phyloP scores from a whole-genome alignment of 305 asterid species.

The Solanum aculeatissimum region DNA sequence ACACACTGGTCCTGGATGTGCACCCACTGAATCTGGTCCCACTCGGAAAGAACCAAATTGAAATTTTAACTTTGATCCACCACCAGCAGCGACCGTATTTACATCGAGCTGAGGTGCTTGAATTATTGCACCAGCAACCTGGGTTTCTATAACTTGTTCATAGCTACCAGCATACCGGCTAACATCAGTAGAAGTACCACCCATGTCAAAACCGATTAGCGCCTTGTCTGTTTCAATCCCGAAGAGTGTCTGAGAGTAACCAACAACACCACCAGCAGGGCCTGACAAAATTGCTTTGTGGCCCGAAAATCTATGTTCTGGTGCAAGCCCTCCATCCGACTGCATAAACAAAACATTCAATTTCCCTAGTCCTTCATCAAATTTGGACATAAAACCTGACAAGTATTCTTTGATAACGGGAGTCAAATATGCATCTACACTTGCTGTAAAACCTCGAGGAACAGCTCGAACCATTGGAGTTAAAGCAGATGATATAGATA shows the following conservation, averaged over 20 bases:
- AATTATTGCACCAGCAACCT: slow-evolving; percentile 82
- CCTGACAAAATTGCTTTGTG: slow-evolving; percentile 97
- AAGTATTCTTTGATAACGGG: slow-evolving; percentile 89
- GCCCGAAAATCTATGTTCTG: slow-evolving; percentile 89
- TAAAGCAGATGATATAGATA: slow-evolving; percentile 84
- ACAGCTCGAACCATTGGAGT: slow-evolving; percentile 98
- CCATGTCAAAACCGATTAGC: slow-evolving; percentile 98
- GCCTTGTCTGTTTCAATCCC: slow-evolving; percentile 83
- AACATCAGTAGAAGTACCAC: slow-evolving; percentile 96
- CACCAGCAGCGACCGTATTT: slow-evolving; percentile 96
- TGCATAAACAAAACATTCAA: slow-evolving; percentile 91
- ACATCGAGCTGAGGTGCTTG: slow-evolving; percentile 99
- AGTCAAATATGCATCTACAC: slow-evolving; percentile 92
- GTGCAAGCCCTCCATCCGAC: slow-evolving; percentile 99
- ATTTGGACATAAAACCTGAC: slow-evolving; percentile 89
- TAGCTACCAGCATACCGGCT: slow-evolving; percentile 92
- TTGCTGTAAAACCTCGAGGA: slow-evolving; percentile 95
- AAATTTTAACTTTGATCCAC: slow-evolving; percentile 91
- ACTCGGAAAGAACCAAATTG: slow-evolving; percentile 92
- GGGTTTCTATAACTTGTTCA: slow-evolving; percentile 92
- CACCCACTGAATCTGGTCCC: slow-evolving; percentile 97
- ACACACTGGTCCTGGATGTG: slow-evolving; percentile 98
- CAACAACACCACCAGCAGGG: slow-evolving; percentile 99
- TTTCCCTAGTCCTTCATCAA: slow-evolving; percentile 58
- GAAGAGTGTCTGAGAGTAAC: slow-evolving; percentile 86